Conservation (phyloP, 805 yeast genomes). For the Teunomyces funiuensis region DNA sequence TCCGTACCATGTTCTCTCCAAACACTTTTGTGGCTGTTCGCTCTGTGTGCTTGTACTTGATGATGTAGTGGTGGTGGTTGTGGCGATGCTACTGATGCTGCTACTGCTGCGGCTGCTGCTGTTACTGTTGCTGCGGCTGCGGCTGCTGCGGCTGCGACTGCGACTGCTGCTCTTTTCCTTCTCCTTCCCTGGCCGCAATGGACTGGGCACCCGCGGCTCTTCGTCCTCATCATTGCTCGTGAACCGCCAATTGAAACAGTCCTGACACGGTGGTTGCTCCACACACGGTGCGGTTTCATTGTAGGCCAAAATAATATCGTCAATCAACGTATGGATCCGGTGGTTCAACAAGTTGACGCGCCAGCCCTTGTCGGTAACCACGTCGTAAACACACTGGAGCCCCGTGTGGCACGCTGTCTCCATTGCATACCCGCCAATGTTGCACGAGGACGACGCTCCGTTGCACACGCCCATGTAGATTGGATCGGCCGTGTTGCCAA, state of each 20-base stretch:
- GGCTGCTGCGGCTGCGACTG: not conserved
- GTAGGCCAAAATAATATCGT: constrained; percentile 67
- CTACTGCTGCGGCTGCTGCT: not conserved
- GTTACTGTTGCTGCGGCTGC: not conserved
- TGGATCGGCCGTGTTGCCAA: constrained; percentile 97
- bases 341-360: constrained; percentile 84
- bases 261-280: constrained; percentile 80
- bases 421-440: constrained; percentile 94
- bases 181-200: constrained; percentile 27
- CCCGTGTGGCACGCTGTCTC: constrained; percentile 96
- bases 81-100: not conserved
- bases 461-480: constrained; percentile 95
- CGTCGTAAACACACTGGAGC: constrained; percentile 81
- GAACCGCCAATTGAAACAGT: constrained; percentile 87
- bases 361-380: constrained; percentile 89
- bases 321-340: constrained; percentile 86
- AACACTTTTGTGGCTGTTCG: constrained; percentile 45
- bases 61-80: not conserved
- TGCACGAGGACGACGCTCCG: constrained; percentile 87
- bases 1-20: constrained; percentile 68
- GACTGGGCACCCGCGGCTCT: constrained; percentile 39
- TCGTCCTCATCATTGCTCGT: constrained; percentile 49
- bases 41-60: constrained; percentile 2
- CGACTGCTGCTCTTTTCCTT: constrained; percentile 12
- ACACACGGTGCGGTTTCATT: constrained; percentile 76